phyloP scores from a whole-genome alignment of 2,329 filamentous ascomycete species.

The Alternaria conjuncta region DNA sequence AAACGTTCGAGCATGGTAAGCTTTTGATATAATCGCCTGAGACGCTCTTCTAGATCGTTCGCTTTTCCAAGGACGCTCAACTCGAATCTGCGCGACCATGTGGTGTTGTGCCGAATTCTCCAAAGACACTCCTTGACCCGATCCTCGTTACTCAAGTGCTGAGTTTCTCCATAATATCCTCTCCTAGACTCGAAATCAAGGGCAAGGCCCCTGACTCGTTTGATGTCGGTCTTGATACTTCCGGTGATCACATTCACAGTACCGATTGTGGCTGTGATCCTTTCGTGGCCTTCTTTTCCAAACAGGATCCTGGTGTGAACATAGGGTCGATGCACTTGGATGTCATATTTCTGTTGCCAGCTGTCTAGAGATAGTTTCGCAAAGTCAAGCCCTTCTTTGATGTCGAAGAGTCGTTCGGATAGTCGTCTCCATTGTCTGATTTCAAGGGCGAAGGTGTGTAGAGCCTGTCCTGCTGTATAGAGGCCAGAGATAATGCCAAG shows the following conservation, averaged over 20 bases:
- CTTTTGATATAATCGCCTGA: slow-evolving; percentile 28
- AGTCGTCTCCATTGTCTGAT: slow-evolving; percentile 24
- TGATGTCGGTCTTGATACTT: slow-evolving; percentile 21
- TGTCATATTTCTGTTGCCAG: slow-evolving; percentile 33
- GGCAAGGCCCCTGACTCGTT: slow-evolving; percentile 25
- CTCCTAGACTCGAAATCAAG: slow-evolving; percentile 13
- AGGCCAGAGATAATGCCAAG: slow-evolving; percentile 23
- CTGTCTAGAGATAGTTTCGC: slow-evolving; percentile 26
- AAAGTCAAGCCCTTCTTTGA: slow-evolving; percentile 26
- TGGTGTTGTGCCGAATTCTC: slow-evolving; percentile 21
- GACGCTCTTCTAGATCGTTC: slow-evolving; percentile 23
- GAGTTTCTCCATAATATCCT: not conserved
- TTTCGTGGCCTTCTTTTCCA: slow-evolving; percentile 26
- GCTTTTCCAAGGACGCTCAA: slow-evolving; percentile 24
- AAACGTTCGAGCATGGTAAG: slow-evolving; percentile 30
- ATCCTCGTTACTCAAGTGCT: slow-evolving; percentile 10
- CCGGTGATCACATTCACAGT: slow-evolving; percentile 18
- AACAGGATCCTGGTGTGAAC: slow-evolving; percentile 33
- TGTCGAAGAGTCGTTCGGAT: slow-evolving; percentile 32
- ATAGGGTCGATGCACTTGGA: slow-evolving; percentile 23
- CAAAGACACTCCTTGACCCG: slow-evolving; percentile 28
- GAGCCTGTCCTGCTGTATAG: slow-evolving; percentile 19
- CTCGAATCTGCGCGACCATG: slow-evolving; percentile 30
- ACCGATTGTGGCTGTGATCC: slow-evolving; percentile 22
- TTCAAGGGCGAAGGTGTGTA: slow-evolving; percentile 27